Evolutionary conservation across 2,329 filamentous ascomycete genomes (phyloP).

Genomic region (Claviceps digitariae): DNA sequence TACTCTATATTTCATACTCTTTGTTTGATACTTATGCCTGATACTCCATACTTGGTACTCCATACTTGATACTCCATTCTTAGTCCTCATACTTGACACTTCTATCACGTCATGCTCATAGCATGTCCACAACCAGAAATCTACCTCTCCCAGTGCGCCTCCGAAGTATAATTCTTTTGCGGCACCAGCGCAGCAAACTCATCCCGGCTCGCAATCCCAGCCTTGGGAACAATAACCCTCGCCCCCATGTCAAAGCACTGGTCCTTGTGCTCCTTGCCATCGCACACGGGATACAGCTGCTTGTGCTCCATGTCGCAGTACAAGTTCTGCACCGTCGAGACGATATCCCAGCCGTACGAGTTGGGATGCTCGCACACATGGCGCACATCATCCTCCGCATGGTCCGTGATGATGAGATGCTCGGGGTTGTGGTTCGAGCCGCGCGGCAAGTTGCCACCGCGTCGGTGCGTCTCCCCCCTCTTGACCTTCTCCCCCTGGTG

Average conservation of each 20-base stretch:
- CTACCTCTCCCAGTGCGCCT: neutral
- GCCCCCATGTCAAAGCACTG: constrained; percentile 10
- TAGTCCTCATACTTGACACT: neutral
- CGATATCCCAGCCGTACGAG: constrained; percentile 19
- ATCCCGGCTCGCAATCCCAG: neutral
- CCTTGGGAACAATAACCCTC: neutral
- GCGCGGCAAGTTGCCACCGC: too few relatives aligned
- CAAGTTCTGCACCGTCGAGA: constrained; percentile 15
- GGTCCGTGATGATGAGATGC: constrained; percentile 12
- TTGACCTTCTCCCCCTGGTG: constrained; percentile 4
- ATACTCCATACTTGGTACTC: too few relatives aligned
- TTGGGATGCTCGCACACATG: constrained; percentile 16
- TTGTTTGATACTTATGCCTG: too few relatives aligned
- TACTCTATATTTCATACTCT: too few relatives aligned
- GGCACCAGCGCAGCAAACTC: neutral
- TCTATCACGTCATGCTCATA: neutral
- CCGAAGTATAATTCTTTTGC: neutral
- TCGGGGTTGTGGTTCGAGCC: neutral
- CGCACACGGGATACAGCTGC: constrained; percentile 15
- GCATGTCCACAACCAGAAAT: too few relatives aligned
- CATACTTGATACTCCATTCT: too few relatives aligned
- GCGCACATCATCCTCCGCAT: constrained; percentile 14
- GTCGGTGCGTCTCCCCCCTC: too few relatives aligned
- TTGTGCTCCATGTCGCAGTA: constrained; percentile 21
- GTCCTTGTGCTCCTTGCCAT: neutral